Evolutionary conservation across 139 green algal species (phyloP).

Genomic region (Haematococcus lacustris): DNA sequence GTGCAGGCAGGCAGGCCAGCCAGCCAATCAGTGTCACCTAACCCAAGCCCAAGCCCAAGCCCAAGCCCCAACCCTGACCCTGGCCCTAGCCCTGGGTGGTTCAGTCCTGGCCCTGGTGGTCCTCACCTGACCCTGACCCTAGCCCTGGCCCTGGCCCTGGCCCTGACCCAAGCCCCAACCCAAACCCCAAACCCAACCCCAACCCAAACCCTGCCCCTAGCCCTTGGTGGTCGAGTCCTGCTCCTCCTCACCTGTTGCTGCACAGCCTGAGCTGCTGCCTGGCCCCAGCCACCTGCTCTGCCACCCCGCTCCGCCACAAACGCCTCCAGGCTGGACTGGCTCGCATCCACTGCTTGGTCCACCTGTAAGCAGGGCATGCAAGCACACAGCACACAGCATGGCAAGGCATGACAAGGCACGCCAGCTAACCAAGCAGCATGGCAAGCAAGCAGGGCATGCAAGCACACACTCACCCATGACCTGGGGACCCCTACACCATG

Average conservation of each 20-base stretch:
- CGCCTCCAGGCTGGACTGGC: slow-evolving; percentile 19
- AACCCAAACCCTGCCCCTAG: neutral
- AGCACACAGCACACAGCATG: neutral
- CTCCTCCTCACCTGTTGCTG: slow-evolving; percentile 27
- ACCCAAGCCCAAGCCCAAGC: too few species aligned
- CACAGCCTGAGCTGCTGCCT: slow-evolving; percentile 22
- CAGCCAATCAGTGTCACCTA: too few species aligned
- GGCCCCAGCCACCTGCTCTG: slow-evolving; percentile 25
- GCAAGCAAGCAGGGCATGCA: neutral
- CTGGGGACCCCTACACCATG: neutral
- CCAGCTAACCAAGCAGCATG: neutral
- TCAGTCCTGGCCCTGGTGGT: neutral
- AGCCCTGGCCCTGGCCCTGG: neutral
- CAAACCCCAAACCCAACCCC: neutral
- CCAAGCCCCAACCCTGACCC: too few species aligned
- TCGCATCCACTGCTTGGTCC: slow-evolving; percentile 22
- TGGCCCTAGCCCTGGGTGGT: neutral
- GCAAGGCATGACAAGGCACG: too few species aligned
- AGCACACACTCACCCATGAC: too few species aligned
- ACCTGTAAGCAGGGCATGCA: slow-evolving; percentile 5
- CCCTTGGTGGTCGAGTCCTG: neutral
- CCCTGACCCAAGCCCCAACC: neutral
- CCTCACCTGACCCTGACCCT: neutral
- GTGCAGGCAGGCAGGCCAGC: too few species aligned
- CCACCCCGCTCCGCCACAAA: slow-evolving; percentile 27